Evolutionary conservation across 2,329 filamentous ascomycete genomes (phyloP).

Genomic region (Penicillium sp.): DNA sequence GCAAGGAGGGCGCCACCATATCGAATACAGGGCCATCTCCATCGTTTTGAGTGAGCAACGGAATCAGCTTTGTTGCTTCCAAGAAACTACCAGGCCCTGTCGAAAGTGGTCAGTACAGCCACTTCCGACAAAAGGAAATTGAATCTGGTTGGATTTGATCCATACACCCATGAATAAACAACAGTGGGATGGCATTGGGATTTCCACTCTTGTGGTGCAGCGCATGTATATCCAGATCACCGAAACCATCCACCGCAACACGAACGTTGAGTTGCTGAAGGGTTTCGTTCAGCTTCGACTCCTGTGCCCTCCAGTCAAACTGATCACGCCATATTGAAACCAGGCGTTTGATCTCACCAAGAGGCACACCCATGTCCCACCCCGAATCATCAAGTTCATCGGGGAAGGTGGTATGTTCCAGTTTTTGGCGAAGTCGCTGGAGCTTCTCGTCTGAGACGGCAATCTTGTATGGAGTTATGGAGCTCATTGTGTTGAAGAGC

Average conservation of each 20-base stretch:
- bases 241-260: conserved; percentile 61
- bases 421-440: conserved; percentile 57
- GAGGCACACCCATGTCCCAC: conserved; percentile 62
- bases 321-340: conserved; percentile 57
- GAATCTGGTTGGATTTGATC: neutral
- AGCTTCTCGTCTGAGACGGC: conserved; percentile 55
- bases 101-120: neutral
- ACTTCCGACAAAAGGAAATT: neutral
- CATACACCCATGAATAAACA: conserved; percentile 67
- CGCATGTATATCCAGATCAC: conserved; percentile 63
- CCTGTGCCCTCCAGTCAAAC: conserved; percentile 63
- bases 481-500: conserved; percentile 8
- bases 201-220: conserved; percentile 58
- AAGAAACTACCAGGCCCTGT: conserved; percentile 66
- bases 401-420: conserved; percentile 56
- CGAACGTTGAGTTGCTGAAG: conserved; percentile 60
- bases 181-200: conserved; percentile 60
- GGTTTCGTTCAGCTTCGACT: conserved; percentile 58
- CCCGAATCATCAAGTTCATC: conserved; percentile 55
- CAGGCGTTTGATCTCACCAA: conserved; percentile 58
- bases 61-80: conserved; percentile 52
- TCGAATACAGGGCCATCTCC: conserved; percentile 50
- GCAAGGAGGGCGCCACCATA: conserved; percentile 56
- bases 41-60: conserved; percentile 42
- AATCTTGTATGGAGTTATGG: conserved; percentile 49